Conservation (phyloP, 2,329 filamentous ascomycete species). For the Chaetomium sp. region DNA sequence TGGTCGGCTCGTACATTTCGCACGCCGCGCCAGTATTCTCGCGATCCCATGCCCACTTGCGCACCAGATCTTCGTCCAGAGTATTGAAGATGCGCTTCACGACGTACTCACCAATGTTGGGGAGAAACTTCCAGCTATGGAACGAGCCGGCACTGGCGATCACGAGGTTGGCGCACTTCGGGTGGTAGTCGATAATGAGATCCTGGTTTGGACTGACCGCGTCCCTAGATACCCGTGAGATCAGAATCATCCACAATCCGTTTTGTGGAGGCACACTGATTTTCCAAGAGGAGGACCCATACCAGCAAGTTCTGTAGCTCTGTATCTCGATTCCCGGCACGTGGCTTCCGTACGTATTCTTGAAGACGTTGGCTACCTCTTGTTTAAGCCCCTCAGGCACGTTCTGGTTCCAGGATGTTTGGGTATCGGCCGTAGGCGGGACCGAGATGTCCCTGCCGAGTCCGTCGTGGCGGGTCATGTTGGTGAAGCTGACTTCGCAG, state of each 20-base stretch:
- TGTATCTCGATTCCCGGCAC: not conserved
- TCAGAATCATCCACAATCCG: not conserved
- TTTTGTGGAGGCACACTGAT: not conserved
- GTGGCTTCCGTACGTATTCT: not conserved
- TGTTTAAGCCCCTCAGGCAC: not conserved
- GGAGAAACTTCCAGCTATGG: constrained; percentile 1
- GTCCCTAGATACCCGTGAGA: not conserved
- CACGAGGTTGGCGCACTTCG: not conserved
- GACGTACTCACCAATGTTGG: not conserved
- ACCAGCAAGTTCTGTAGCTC: not conserved
- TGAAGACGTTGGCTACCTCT: not conserved
- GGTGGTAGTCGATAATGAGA: not conserved
- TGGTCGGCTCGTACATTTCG: not conserved
- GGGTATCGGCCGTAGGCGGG: not conserved
- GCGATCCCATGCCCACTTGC: not conserved
- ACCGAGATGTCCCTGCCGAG: not conserved
- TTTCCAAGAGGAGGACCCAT: not conserved
- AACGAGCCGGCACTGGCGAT: not conserved
- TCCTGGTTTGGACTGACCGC: not conserved
- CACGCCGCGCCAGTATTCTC: not conserved
- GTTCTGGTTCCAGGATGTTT: not conserved
- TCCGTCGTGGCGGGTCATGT: not conserved
- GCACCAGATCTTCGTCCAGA: not conserved
- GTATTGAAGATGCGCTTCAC: not conserved
- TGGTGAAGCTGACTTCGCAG: not conserved